Percentiles rank a stretch among this genome's conserved stretches.
Evolutionary conservation across 345 rosid genomes (phyloP).

Genomic region (Brassica cretica): DNA sequence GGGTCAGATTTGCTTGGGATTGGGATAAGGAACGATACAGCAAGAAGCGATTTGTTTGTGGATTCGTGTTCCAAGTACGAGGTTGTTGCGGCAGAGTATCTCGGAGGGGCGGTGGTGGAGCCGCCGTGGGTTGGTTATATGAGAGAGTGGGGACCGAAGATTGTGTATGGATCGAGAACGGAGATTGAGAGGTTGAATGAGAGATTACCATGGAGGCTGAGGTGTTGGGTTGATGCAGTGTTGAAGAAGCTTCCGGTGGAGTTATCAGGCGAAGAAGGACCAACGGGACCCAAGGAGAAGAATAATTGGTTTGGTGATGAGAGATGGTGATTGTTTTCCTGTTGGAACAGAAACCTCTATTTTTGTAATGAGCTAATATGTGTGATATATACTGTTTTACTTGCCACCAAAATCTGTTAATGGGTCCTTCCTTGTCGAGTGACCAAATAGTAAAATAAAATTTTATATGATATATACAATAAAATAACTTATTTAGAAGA

Average conservation of each 20-base stretch:
- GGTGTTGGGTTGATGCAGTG: slow-evolving; percentile 41
- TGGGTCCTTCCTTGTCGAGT: not conserved
- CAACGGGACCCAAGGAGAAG: slow-evolving; percentile 94
- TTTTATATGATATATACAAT: too few species aligned
- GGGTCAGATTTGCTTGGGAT: slow-evolving; percentile 62
- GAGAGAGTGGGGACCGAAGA: slow-evolving; percentile 87
- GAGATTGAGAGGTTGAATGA: slow-evolving; percentile 58
- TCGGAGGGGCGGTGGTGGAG: slow-evolving; percentile 55
- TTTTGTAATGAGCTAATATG: not conserved
- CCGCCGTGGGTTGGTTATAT: slow-evolving; percentile 82
- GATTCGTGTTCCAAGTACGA: slow-evolving; percentile 67
- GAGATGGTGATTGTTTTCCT: slow-evolving; percentile 47
- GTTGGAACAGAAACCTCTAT: not conserved
- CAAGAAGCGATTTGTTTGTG: slow-evolving; percentile 47
- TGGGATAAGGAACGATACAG: slow-evolving; percentile 78
- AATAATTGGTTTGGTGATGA: slow-evolving; percentile 88
- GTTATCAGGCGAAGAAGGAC: slow-evolving; percentile 83
- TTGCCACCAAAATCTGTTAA: not conserved
- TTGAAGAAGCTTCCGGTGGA: slow-evolving; percentile 62
- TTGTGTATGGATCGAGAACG: slow-evolving; percentile 57
- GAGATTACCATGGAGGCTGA: slow-evolving; percentile 48
- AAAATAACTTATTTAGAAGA: too few species aligned
- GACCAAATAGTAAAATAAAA: not conserved
- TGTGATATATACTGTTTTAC: not conserved
- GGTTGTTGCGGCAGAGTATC: slow-evolving; percentile 74